A percentile compares a stretch with the other conserved stretches of the same genome.
Conservation (phyloP, 768 basidiomycete species). For the Lactifluus subvellereus region DNA sequence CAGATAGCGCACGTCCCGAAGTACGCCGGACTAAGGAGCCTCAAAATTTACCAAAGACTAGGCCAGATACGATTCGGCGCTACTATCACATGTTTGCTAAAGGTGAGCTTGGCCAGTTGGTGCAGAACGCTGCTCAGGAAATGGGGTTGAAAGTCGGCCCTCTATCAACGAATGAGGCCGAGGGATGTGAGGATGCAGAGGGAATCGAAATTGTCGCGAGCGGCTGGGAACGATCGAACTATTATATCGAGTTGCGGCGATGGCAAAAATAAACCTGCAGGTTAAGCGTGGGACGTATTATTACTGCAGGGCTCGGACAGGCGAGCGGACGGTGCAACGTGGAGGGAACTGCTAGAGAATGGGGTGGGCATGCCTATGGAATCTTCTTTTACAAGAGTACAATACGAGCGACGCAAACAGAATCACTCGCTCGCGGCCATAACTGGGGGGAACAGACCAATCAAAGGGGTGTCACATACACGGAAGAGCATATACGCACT, state of each 20-base stretch:
- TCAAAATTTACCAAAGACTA: conserved; percentile 16
- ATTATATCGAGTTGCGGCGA: conserved; percentile 69
- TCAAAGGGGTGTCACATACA: neutral
- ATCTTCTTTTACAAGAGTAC: conserved; percentile 12
- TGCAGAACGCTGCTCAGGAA: conserved; percentile 53
- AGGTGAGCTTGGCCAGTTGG: conserved; percentile 66
- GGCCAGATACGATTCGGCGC: conserved; percentile 60
- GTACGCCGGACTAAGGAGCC: conserved; percentile 21
- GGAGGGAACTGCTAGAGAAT: neutral
- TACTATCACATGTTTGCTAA: conserved; percentile 95
- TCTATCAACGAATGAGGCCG: conserved; percentile 13
- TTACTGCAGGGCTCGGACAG: conserved; percentile 17
- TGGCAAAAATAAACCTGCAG: conserved; percentile 39
- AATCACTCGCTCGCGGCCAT: conserved; percentile 89
- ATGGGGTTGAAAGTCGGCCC: conserved; percentile 51
- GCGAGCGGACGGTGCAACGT: neutral
- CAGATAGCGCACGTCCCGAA: conserved; percentile 31
- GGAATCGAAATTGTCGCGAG: conserved; percentile 68
- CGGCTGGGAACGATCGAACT: conserved; percentile 86
- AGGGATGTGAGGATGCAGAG: conserved; percentile 19
- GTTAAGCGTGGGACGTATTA: neutral
- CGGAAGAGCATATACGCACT: conserved; percentile 52
- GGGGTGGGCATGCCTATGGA: conserved; percentile 9
- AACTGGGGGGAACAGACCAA: conserved; percentile 40
- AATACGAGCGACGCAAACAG: conserved; percentile 31